A percentile compares a stretch with the other conserved stretches of the same genome.
These are phyloP conservation scores for Dactylonectria macrodidyma DNA, from an alignment of 2,329 filamentous ascomycete species.

Conservation along the genomic window DNA sequence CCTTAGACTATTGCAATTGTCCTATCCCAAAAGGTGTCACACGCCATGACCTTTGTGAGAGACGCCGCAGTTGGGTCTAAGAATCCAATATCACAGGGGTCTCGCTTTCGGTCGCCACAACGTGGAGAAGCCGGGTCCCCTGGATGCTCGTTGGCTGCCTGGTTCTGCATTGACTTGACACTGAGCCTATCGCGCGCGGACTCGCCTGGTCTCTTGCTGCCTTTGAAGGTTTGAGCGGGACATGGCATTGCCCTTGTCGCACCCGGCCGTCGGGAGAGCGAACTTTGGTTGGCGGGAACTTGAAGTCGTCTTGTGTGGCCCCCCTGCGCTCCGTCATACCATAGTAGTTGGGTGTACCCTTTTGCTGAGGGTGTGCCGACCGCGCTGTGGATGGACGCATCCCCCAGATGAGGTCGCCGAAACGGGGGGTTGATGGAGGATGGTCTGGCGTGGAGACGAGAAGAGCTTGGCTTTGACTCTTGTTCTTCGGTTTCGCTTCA, in stretches of 20 bases:
- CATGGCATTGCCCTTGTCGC: conserved; percentile 1
- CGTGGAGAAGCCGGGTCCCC: conserved; percentile 19
- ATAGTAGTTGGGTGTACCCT: too few species aligned
- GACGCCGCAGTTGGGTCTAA: conserved; percentile 9
- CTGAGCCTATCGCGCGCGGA: neutral
- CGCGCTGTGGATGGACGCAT: neutral
- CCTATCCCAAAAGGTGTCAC: conserved; percentile 11
- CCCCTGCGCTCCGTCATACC: conserved; percentile 8
- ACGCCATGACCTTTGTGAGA: neutral
- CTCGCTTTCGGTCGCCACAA: conserved; percentile 17
- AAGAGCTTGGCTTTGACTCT: neutral
- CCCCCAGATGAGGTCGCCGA: conserved; percentile 9
- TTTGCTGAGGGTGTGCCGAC: neutral
- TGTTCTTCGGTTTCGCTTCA: conserved; percentile 3
- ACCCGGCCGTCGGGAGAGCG: neutral
- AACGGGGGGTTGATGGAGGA: conserved; percentile 21
- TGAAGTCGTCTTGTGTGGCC: neutral
- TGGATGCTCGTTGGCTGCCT: conserved; percentile 3
- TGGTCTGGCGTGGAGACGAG: conserved; percentile 14
- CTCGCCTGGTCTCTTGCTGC: neutral
- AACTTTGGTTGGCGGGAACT: conserved; percentile 18
- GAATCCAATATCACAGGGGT: neutral
- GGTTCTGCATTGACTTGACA: neutral
- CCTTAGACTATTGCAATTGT: conserved; percentile 5
- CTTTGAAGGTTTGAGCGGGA: conserved; percentile 1